Base-by-base conservation (phyloP, 768 basidiomycete species). In the Termitomyces titanicus region DNA sequence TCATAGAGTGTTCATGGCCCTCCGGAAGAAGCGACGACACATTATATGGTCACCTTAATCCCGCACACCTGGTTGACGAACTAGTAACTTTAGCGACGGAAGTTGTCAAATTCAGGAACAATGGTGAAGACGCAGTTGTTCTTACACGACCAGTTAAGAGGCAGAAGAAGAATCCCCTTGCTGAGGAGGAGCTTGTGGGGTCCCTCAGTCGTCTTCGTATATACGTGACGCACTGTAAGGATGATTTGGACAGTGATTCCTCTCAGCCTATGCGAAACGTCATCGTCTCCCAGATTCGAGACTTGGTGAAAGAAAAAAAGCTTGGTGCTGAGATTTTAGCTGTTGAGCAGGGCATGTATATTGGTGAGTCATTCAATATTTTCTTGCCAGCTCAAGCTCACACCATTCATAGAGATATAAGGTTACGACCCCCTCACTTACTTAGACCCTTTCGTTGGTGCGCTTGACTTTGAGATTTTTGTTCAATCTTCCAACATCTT, bases 1-100 rank as follows among this genome's bases (percentile, higher is more conserved):
- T 98, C 66, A 92, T 98, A 65, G 96, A 98, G 73, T 98, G 96
- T 69, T 96, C 94, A 1, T 94, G 87, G 74, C 85, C 88, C 20
- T 79, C 83, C 0, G 87, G 87, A 0, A 78, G 95, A 55, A 75
- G 79, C 17, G 78, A 84, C 59, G 79, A 84, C 44, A 66, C 75
- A 51, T 76, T 98, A 40, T 96, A 83, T 68, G 96, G 96, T 0
- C 96, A 98, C 62, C 79, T 98, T 12, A 88, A 79, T 33, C 94
- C 96, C 0, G 83, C 83, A 22, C 88, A 91, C 61, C 73, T 98
- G 31, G 79, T 80, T 2, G 78, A 83, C 51, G 96, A 98, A 71
- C 78, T 98, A 52, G 64, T 76, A 8, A 71, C 71, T 1, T 81
- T 96, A 45, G 90, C 92, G 5, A 72, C 70, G 11, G 85, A 92